phyloP scores from a whole-genome alignment of 352 stramenopile species.

The Globisporangium takayamanum region DNA sequence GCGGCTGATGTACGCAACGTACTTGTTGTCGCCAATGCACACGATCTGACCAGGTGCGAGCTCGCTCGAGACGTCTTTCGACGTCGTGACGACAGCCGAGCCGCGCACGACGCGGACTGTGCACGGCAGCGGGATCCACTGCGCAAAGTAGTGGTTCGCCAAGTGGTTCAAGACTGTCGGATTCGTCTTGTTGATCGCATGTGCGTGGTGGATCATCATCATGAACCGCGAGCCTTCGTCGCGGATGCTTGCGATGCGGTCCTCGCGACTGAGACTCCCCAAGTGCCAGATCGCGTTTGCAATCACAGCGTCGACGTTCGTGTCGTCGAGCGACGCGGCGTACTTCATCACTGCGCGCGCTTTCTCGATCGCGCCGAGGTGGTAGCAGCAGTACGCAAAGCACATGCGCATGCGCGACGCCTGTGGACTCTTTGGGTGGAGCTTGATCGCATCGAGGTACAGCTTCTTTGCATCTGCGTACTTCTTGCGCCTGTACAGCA shows the following conservation, averaged over 20 bases:
- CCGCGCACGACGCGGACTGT: conserved; percentile 80
- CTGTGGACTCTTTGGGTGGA: conserved; percentile 89
- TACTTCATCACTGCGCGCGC: conserved; percentile 82
- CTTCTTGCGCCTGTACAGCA: conserved; percentile 87
- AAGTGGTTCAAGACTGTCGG: conserved; percentile 95
- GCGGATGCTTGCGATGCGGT: conserved; percentile 68
- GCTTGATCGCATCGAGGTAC: conserved; percentile 92
- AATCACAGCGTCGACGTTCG: conserved; percentile 94
- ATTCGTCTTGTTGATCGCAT: conserved; percentile 84
- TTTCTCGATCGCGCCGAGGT: conserved; percentile 88
- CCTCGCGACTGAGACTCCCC: conserved; percentile 65
- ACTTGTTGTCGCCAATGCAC: conserved; percentile 89
- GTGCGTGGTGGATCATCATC: conserved; percentile 89
- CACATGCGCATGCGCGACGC: conserved; percentile 91
- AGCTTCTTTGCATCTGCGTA: conserved; percentile 88
- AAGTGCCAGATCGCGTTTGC: conserved; percentile 91
- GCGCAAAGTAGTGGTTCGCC: conserved; percentile 98
- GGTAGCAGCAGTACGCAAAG: conserved; percentile 95
- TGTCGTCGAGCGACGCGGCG: conserved; percentile 76
- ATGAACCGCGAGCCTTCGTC: conserved; percentile 89
- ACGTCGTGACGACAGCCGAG: conserved; percentile 79
- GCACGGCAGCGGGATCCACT: conserved; percentile 92
- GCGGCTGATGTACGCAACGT: conserved; percentile 84
- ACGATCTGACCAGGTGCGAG: conserved; percentile 90
- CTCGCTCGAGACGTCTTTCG: conserved; percentile 83